Evolutionary conservation across 2,329 filamentous ascomycete genomes (phyloP).

Genomic region (Botryotinia narcissicola): DNA sequence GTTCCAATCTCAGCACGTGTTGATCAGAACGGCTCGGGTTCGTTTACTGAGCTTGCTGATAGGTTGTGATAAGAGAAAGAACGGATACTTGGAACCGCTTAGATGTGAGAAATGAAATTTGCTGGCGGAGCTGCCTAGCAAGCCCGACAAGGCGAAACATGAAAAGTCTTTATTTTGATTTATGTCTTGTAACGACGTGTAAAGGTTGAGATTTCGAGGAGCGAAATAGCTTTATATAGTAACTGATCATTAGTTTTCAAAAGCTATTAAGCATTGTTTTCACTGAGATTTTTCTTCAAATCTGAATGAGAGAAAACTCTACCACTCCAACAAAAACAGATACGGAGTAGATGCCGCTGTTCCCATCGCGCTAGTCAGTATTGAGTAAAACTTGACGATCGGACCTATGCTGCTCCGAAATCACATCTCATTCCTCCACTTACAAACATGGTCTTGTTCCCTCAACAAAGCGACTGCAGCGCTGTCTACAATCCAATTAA

Average conservation of each 20-base stretch:
- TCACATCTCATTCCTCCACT: slow-evolving; percentile 1
- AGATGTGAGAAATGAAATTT: neutral
- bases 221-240: neutral
- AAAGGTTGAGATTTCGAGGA: neutral
- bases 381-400: neutral
- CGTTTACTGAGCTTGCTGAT: neutral
- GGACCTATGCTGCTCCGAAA: neutral
- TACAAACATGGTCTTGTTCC: neutral
- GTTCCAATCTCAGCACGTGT: neutral
- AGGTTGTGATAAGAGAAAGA: neutral
- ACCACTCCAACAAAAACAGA: neutral
- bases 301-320: neutral
- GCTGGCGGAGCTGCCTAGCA: neutral
- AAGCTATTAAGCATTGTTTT: too few relatives aligned
- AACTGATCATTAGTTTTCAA: neutral
- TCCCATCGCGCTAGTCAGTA: neutral
- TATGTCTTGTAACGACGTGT: neutral
- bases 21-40: neutral
- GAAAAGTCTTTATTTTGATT: neutral
- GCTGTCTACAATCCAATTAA: neutral
- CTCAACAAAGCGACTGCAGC: neutral
- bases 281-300: neutral
- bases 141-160: neutral
- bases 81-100: neutral
- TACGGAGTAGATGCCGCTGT: neutral